Base-by-base conservation (phyloP, 1,284 basidiomycete species). In the Anthracocystis setariae region DNA sequence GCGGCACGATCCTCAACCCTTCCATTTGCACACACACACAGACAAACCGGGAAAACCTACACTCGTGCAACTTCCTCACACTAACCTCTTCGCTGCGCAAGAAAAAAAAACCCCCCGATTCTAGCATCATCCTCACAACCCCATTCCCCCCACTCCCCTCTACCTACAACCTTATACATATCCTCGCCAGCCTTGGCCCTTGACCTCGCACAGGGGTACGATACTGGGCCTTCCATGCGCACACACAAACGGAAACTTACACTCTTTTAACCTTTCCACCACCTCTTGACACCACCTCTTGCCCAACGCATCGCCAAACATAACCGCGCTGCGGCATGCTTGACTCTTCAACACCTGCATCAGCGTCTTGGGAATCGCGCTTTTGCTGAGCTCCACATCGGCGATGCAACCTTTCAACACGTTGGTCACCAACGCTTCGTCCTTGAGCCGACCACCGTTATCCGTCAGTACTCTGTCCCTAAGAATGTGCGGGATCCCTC, bases 231-330 rank as follows among this genome's bases (percentile, higher is more conserved):
- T 52, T 0, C 94, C 94, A 83, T 98, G 94, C 13, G 94, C 94
- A 84, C 94, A 98, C 78, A 92, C 91, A 83, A 96, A 97, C 1
- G 94, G 94, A 77, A 92, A 90, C 5, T 87, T 86, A 1, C 92
- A 92, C 62, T 86, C 80, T 2, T 89, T 87, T 21, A 98, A 85
- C 69, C 89, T 87, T 8, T 79, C 74, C 38, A 97, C 85, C 44
- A 98, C 38, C 86, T 85, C 70, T 87, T 82, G 81, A 91, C 91
- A 78, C 94, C 92, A 29, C 87, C 86, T 5, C 84, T 60, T 15
- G 85, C 87, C n/a, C 51, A 98, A 86, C 1, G 85, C 67, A 81
- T 97, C 94, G 74, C 93, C 94, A 86, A 98, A 98, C 94, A 98
- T 72, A 56, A 72, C 64, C 3, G 69, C 69, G 38, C 59, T 53